Base-by-base conservation (phyloP, 345 rosid genomes). In the Euphorbia lathyris region DNA sequence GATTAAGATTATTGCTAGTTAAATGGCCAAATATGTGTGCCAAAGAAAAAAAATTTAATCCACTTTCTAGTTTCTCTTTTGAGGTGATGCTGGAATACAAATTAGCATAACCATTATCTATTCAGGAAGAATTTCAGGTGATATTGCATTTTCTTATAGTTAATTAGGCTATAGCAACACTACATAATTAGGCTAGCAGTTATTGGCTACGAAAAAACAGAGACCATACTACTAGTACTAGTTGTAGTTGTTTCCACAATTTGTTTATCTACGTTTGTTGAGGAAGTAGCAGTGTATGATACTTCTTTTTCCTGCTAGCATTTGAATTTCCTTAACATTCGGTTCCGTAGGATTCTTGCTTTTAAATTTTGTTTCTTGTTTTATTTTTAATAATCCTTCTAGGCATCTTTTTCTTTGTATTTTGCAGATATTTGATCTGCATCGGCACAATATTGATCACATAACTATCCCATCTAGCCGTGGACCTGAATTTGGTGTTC, bases 381-480 rank as follows among this genome's bases (percentile, higher is more conserved):
- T 58, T 38, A 4, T 7, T 43, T 45, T 43, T 13, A 34, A 34
- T 34, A 19, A 45, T 20, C 3, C 7, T 16, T 25, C 9, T 43
- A 11, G 25, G 20, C 36, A 26, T 64, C 20, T 63, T 42, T 45
- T 45, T 59, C 19, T 58, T 4, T 69, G 13, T 7, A 40, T 72
- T 65, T 58, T 83, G 59, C 82, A 95, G 99, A 84, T 95, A 36
- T 78, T 82, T 79, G 99, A 95, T 85, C 86, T 95, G 55, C 99
- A 95, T 70, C 94, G 99, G 11, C 97, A 96, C 81, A 82, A 89
- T 74, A 96, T 96, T 76, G 99, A 96, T 84, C 90, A 96, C 56
- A 90, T 96, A 48, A 86, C 91, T 53, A 79, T 96, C 63, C 98
- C 94, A 59, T 90, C 96, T 58, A 76, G 78, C 26, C 88, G 91